These are phyloP conservation scores for Trichoderma endophyticum DNA, from an alignment of 2,329 filamentous ascomycete species.

Conservation along the genomic window DNA sequence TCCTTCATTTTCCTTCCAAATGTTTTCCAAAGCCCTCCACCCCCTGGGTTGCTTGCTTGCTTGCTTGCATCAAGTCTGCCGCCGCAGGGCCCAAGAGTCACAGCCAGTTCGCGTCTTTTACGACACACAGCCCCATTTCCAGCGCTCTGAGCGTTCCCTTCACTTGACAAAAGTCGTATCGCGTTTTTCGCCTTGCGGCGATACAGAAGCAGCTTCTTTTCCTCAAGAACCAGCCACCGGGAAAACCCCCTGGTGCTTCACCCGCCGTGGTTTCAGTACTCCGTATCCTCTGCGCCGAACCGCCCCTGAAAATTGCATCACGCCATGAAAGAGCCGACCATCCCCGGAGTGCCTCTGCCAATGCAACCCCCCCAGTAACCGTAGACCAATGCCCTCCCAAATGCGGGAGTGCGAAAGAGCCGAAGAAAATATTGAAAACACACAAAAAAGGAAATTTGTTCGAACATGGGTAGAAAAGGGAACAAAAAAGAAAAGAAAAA, in stretches of 20 bases:
- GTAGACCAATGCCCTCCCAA: constrained; percentile 13
- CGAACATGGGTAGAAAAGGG: constrained; percentile 10
- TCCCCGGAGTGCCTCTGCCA: constrained; percentile 17
- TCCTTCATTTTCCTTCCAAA: not conserved
- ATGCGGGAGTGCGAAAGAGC: constrained; percentile 10
- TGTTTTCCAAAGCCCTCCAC: not conserved
- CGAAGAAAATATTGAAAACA: constrained; percentile 11
- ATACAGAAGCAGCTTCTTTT: constrained; percentile 20
- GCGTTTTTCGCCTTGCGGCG: constrained; percentile 19
- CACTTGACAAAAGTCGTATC: constrained; percentile 17
- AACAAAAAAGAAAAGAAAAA: constrained; percentile 11
- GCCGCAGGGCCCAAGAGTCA: constrained; percentile 3
- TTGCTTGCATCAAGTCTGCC: not conserved
- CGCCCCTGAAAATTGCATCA: constrained; percentile 20
- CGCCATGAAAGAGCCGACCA: constrained; percentile 21
- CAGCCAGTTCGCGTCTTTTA: not conserved
- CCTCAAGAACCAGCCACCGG: constrained; percentile 16
- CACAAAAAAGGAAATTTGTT: constrained; percentile 8
- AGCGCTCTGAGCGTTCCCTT: constrained; percentile 14
- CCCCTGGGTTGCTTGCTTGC: not conserved
- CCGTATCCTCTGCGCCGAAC: constrained; percentile 21
- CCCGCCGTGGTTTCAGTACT: constrained; percentile 20
- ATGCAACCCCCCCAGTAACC: constrained; percentile 16
- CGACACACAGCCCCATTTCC: not conserved
- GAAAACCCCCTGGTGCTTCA: constrained; percentile 17